These are phyloP conservation scores for Neurospora sp. DNA, from an alignment of 495 filamentous ascomycete species.

Conservation along the genomic window DNA sequence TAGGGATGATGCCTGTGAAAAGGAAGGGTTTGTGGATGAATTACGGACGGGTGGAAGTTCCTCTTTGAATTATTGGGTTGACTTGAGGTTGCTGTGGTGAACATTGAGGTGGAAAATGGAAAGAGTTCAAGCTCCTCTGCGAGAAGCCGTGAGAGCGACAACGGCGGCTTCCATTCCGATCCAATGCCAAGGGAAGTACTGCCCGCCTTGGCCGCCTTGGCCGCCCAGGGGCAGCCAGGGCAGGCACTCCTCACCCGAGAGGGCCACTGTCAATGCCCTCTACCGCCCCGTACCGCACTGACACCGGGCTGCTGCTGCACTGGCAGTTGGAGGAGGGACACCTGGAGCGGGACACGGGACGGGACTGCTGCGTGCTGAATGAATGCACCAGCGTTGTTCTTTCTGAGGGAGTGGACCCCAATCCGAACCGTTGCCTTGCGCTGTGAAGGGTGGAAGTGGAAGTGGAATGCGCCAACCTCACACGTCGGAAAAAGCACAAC, in stretches of 20 bases:
- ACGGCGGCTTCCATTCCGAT: neutral
- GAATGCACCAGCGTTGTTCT: neutral
- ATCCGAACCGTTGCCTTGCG: neutral
- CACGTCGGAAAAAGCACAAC: conserved; percentile 23
- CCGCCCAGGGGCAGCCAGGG: too few relatives aligned
- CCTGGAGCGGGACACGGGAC: neutral
- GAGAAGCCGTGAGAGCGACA: neutral
- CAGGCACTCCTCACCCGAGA: too few relatives aligned
- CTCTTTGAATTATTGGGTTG: neutral
- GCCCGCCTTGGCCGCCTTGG: too few relatives aligned
- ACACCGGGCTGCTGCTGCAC: neutral
- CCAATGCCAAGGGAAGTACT: neutral
- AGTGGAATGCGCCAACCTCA: conserved; percentile 18
- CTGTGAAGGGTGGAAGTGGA: neutral
- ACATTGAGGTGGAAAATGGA: neutral
- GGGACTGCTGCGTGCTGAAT: neutral
- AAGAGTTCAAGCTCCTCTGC: neutral
- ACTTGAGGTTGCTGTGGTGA: neutral
- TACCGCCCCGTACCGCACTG: neutral
- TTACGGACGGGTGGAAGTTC: neutral
- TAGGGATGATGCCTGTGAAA: neutral
- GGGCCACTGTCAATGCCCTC: too few relatives aligned
- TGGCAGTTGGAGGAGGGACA: neutral
- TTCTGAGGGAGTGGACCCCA: neutral
- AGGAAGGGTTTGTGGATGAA: neutral